These are phyloP conservation scores for Jaapia argillacea DNA, from an alignment of 768 basidiomycete genomes.

Conservation along the genomic window DNA sequence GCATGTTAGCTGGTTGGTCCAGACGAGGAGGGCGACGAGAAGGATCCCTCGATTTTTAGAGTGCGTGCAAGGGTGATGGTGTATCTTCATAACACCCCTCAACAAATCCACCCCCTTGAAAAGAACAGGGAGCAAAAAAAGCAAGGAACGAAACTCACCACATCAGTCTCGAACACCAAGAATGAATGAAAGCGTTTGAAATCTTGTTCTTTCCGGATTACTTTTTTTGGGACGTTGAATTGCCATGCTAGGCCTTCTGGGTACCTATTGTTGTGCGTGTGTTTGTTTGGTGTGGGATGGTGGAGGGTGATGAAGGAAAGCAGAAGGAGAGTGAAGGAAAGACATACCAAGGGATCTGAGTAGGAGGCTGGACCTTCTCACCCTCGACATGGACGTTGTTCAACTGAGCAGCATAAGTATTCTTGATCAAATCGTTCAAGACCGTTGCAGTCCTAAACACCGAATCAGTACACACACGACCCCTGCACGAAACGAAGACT, in stretches of 20 bases:
- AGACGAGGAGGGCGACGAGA: no score
- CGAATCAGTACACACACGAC: slow-evolving; percentile 7
- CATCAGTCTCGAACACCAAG: slow-evolving; percentile 95
- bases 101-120: no score
- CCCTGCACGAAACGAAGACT: slow-evolving; percentile 9
- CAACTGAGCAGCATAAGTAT: slow-evolving; percentile 69
- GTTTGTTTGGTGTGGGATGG: slow-evolving; percentile 2
- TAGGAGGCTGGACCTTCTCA: slow-evolving; percentile 65
- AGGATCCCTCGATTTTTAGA: no score
- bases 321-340: not conserved
- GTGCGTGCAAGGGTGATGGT: no score
- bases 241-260: slow-evolving; percentile 96
- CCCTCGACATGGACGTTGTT: slow-evolving; percentile 69
- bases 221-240: slow-evolving; percentile 83
- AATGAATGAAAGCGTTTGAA: slow-evolving; percentile 96
- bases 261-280: slow-evolving; percentile 53
- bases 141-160: no score
- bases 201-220: slow-evolving; percentile 77
- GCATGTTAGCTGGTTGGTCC: no score
- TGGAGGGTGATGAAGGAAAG: not conserved
- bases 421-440: slow-evolving; percentile 70
- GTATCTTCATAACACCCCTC: no score
- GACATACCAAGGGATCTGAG: slow-evolving; percentile 74
- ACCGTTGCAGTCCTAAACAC: slow-evolving; percentile 47
- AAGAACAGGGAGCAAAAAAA: no score